Base-by-base conservation (phyloP, 2,329 filamentous ascomycete species). In the Lasiodiplodia citricola region DNA sequence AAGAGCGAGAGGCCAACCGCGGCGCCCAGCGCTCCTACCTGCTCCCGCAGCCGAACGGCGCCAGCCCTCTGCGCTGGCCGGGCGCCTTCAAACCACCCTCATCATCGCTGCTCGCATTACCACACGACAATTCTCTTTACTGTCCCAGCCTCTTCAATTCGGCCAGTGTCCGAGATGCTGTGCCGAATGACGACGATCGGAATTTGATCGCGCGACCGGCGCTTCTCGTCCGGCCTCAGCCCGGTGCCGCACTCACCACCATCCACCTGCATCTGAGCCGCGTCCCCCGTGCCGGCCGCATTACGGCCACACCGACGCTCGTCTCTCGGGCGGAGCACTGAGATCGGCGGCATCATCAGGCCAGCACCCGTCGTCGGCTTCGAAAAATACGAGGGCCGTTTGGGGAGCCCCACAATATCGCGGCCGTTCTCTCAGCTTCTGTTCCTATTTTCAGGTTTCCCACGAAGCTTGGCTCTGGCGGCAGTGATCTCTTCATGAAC, bases 371-470 rank as follows among this genome's bases (percentile, higher is more conserved):
- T 38, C 37, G 21, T 14, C 10, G 37, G 38, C 58, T 14, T 35
- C 31, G 2, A 25, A 2, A 37, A 62, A 64, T 64, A 64, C 44
- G 60, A 64, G 60, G 11, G 28, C 23, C 44, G n/a, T 28, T 51
- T 28, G 21, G 8, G 14, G 16, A 11, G 44, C 44, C 44, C 60
- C 60, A 52, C 60, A 64, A 52, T 47, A 64, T 37, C 51, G 31
- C n/a, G 25, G 14, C 8, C 18, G 4, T n/a, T 25, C 8, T 44
- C 58, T 25, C 16, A 25, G 38, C n/a, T 21, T 37, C n/a, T 23
- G 60, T 50, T 64, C 60, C 60, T 64, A 64, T 64, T 64, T 64
- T 64, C 44, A 38, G 47, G 35, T 23, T 25, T 41, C 28, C 28
- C 56, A 11, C 56, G 18, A 25, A 47, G 23, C 57, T 23, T 11